phyloP scores from a whole-genome alignment of 2,329 filamentous ascomycete genomes.

The Parasarocladium wereldwijsianum region DNA sequence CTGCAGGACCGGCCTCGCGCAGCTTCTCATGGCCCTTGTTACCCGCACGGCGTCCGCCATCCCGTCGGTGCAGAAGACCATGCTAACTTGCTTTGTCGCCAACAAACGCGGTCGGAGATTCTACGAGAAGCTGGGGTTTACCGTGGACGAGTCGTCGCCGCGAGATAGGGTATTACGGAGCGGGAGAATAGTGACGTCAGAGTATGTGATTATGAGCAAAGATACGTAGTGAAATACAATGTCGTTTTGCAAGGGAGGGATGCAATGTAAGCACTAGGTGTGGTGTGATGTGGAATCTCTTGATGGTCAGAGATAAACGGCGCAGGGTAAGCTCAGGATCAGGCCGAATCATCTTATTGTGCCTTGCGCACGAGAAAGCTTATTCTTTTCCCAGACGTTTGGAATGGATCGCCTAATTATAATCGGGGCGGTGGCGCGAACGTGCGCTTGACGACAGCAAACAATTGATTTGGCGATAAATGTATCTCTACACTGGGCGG shows the following conservation, averaged over 20 bases:
- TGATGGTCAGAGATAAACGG: no score
- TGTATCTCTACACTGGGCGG: no score
- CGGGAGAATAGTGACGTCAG: slow-evolving; percentile 36
- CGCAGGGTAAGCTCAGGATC: no score
- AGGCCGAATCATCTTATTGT: no score
- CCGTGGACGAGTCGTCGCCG: slow-evolving; percentile 39
- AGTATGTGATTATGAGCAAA: slow-evolving; percentile 45
- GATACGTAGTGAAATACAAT: no score
- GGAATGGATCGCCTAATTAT: no score
- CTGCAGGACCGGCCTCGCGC: slow-evolving; percentile 46
- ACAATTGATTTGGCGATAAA: no score
- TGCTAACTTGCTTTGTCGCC: slow-evolving; percentile 57
- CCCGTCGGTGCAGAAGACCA: slow-evolving; percentile 45
- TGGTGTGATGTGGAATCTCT: no score
- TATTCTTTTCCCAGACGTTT: no score
- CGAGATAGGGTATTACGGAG: slow-evolving; percentile 34
- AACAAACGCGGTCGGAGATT: slow-evolving; percentile 44
- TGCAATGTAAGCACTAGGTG: not conserved
- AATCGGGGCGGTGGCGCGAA: no score
- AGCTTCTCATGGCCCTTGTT: slow-evolving; percentile 40
- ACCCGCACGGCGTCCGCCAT: slow-evolving; percentile 37
- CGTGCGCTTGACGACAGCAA: no score
- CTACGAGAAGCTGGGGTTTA: slow-evolving; percentile 46
- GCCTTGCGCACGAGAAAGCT: no score
- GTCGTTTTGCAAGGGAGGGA: slow-evolving; percentile 6